Conservation (phyloP, 2,329 filamentous ascomycete species). For the Amphichorda felina region DNA sequence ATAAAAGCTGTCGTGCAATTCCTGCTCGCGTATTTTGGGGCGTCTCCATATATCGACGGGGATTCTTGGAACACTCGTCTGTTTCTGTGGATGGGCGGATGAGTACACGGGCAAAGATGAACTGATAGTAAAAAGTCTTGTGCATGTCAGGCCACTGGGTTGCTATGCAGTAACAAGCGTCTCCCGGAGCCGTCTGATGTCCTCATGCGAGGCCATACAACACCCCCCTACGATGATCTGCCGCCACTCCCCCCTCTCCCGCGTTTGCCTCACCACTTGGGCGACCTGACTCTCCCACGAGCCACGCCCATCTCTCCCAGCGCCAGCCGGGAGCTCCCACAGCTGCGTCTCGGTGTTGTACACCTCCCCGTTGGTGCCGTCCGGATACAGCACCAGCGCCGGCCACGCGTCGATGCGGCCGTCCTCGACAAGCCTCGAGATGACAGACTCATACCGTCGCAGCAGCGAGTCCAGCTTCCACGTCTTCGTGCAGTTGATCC, state of each 20-base stretch:
- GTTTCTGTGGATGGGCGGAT: too few relatives aligned
- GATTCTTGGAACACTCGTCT: too few relatives aligned
- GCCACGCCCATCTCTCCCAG: conserved; percentile 6
- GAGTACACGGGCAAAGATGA: too few relatives aligned
- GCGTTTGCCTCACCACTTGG: conserved; percentile 23
- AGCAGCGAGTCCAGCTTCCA: conserved; percentile 46
- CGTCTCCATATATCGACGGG: too few relatives aligned
- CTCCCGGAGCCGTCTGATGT: conserved; percentile 16
- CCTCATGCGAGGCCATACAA: conserved; percentile 32
- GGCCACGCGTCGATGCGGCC: conserved; percentile 29
- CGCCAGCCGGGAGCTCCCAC: conserved; percentile 37
- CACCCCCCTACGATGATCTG: conserved; percentile 40
- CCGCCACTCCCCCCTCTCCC: conserved; percentile 25
- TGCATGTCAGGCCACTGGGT: too few relatives aligned
- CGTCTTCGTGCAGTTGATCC: conserved; percentile 59
- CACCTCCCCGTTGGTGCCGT: conserved; percentile 56
- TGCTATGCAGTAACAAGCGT: too few relatives aligned
- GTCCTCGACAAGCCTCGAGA: conserved; percentile 22
- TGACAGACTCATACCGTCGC: conserved; percentile 36
- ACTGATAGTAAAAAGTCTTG: too few relatives aligned
- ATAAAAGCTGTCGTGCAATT: too few relatives aligned
- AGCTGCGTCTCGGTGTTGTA: conserved; percentile 52
- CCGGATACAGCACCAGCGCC: conserved; percentile 52
- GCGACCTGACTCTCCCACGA: conserved; percentile 35
- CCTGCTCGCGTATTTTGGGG: too few relatives aligned